A percentile compares a stretch with the other conserved stretches of the same genome.
Conservation (phyloP, 768 basidiomycete species). For the Pisolithus orientalis region DNA sequence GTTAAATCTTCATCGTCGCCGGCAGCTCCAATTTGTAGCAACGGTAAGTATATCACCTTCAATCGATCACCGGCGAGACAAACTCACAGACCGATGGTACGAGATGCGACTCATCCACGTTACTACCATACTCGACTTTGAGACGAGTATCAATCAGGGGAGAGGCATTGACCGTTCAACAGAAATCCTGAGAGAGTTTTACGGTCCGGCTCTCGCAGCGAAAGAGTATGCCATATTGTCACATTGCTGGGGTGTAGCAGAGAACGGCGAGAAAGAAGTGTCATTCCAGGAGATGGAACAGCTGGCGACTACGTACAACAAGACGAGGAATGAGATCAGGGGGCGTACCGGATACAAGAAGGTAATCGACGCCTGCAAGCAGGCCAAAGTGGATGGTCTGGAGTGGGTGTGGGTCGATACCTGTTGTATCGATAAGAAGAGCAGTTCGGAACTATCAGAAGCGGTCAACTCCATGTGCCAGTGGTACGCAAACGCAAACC, state of each 20-base stretch:
- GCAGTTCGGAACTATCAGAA: conserved; percentile 8
- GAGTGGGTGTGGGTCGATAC: conserved; percentile 12
- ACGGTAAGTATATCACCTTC: no score
- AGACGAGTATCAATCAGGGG: not conserved
- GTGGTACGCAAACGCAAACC: conserved; percentile 12
- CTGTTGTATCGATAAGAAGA: conserved; percentile 14
- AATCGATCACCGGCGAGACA: no score
- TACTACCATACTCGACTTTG: conserved; percentile 21
- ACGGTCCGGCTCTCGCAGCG: not conserved
- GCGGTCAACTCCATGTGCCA: conserved; percentile 11
- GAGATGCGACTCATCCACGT: conserved; percentile 6
- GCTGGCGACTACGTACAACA: not conserved
- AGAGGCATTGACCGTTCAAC: not conserved
- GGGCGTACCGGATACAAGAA: conserved; percentile 2
- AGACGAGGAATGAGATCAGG: not conserved
- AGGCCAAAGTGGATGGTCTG: conserved; percentile 2
- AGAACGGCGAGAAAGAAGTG: not conserved
- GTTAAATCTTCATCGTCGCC: no score
- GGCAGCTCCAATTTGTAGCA: no score
- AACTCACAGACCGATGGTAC: no score
- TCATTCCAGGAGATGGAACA: not conserved
- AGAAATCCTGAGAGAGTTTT: not conserved
- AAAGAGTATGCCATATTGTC: conserved; percentile 3
- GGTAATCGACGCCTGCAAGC: not conserved
- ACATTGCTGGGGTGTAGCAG: not conserved